Percentiles rank a stretch among this genome's conserved stretches.
These are phyloP conservation scores for Codiaeum variegatum DNA, from an alignment of 441 rosid species.

Conservation along the genomic window DNA sequence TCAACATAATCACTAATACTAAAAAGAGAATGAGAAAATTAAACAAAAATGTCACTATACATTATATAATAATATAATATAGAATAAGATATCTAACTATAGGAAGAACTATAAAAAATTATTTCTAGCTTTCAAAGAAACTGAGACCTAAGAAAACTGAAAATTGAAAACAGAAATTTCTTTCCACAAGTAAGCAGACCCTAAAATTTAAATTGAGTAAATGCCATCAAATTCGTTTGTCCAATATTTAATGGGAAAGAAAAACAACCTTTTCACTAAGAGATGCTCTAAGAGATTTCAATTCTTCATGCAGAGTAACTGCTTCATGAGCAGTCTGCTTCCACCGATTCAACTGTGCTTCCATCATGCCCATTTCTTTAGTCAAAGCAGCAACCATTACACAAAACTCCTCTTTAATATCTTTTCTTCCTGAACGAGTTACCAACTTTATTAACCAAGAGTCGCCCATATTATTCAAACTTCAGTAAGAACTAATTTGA, in stretches of 20 bases:
- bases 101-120: no score
- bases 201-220: background rate
- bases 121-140: no score
- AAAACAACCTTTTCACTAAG: constrained; percentile 60
- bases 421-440: constrained; percentile 66
- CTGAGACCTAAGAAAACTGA: no score
- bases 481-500: constrained; percentile 14
- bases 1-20: no score
- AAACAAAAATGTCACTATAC: no score
- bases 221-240: background rate
- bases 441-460: constrained; percentile 23
- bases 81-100: no score
- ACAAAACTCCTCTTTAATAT: constrained; percentile 77
- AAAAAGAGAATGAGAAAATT: no score
- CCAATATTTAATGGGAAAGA: background rate
- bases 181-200: background rate
- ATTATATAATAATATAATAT: no score
- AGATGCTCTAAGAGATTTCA: constrained; percentile 51
- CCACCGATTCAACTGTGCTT: constrained; percentile 86
- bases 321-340: constrained; percentile 84
- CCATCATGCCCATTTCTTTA: constrained; percentile 95
- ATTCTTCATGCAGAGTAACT: constrained; percentile 61
- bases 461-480: constrained; percentile 14
- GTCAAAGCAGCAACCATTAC: constrained; percentile 90
- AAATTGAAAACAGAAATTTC: no score